A percentile compares a stretch with the other conserved stretches of the same genome.
Evolutionary conservation across 164 flowering plant genomes (phyloP).

Genomic region (Kalanchoe fedtschenkoi): DNA sequence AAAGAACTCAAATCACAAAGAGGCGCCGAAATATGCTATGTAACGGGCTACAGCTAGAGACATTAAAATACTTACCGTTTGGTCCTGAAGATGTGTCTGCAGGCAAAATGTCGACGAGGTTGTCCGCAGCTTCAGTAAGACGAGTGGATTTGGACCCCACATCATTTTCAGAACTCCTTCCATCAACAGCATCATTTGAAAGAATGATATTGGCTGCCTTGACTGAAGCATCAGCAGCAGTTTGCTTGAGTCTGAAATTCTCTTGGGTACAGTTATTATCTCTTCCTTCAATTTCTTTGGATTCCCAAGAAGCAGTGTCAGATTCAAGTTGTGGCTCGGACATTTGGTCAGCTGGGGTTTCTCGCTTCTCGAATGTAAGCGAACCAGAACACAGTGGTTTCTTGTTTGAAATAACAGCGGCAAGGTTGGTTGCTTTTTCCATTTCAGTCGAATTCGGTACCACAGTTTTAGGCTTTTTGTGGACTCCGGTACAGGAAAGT

Average conservation of each 20-base stretch:
- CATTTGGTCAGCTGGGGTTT: slow-evolving; percentile 8
- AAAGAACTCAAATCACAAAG: background rate
- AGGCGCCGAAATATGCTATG: background rate
- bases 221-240: background rate
- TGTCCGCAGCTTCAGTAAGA: background rate
- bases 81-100: slow-evolving; percentile 7
- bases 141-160: too few relatives aligned
- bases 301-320: slow-evolving; percentile 6
- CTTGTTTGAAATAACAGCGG: background rate
- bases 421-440: background rate
- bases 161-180: background rate
- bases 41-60: background rate
- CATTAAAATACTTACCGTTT: slow-evolving; percentile 13
- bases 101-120: background rate
- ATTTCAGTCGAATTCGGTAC: slow-evolving; percentile 1
- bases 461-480: slow-evolving; percentile 11
- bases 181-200: background rate
- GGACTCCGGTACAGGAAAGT: slow-evolving; percentile 11
- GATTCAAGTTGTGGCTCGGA: background rate
- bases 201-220: background rate
- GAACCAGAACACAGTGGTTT: slow-evolving; percentile 1
- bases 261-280: slow-evolving; percentile 5
- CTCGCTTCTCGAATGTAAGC: slow-evolving; percentile 3
- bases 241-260: slow-evolving; percentile 2
- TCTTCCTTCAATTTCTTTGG: slow-evolving; percentile 4